A percentile compares a stretch with the other conserved stretches of the same genome.
Evolutionary conservation across 2,329 filamentous ascomycete genomes (phyloP).

Genomic region (Chaetomium sp.): DNA sequence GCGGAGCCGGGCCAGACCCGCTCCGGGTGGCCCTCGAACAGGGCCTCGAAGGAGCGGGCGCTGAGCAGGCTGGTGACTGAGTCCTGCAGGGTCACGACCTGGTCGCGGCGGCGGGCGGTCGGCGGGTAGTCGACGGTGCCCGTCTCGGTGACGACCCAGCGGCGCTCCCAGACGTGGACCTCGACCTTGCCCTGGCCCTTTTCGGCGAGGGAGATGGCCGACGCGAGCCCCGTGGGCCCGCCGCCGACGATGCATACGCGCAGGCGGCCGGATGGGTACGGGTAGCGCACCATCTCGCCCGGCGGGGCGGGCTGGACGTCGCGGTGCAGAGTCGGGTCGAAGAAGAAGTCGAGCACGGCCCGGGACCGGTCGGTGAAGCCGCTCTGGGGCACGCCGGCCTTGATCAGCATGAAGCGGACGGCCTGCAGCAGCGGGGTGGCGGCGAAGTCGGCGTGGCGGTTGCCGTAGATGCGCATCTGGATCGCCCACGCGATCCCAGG

Average conservation of each 20-base stretch:
- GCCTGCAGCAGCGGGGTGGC: conserved; percentile 40
- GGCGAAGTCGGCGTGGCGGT: conserved; percentile 38
- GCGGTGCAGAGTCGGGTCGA: conserved; percentile 40
- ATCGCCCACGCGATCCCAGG: conserved; percentile 38
- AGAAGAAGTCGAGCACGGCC: conserved; percentile 42
- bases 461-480: conserved; percentile 37
- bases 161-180: conserved; percentile 43
- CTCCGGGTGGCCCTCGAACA: conserved; percentile 41
- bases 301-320: conserved; percentile 34
- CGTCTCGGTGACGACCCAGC: conserved; percentile 37
- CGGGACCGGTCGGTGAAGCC: conserved; percentile 35
- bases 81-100: conserved; percentile 44
- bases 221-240: conserved; percentile 40
- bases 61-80: conserved; percentile 40
- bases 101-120: conserved; percentile 39
- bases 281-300: conserved; percentile 35
- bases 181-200: conserved; percentile 40
- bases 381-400: conserved; percentile 34
- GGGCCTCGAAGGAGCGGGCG: conserved; percentile 36
- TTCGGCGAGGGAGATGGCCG: conserved; percentile 42
- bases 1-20: conserved; percentile 43
- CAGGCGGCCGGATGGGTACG: conserved; percentile 38
- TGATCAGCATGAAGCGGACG: conserved; percentile 42
- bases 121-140: conserved; percentile 39
- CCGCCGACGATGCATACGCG: conserved; percentile 41